Evolutionary conservation across 192 early-diverging fungal genomes (phyloP).

Genomic region (Linnemannia hyalina): DNA sequence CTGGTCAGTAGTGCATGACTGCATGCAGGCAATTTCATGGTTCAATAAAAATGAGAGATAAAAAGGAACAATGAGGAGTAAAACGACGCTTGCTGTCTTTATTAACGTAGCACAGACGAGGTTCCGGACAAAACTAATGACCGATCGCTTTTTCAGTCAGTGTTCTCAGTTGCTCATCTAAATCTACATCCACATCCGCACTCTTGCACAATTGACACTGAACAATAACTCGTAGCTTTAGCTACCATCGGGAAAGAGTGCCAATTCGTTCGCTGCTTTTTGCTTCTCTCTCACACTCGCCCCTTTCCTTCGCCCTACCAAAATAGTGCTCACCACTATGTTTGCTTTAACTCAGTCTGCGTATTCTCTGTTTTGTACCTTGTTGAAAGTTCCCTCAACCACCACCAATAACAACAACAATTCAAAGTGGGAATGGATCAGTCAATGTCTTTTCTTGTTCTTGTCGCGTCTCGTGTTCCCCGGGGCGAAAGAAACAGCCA

Average conservation of each 20-base stretch:
- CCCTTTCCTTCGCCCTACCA: not conserved
- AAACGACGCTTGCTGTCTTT: not conserved
- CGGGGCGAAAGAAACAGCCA: too few relatives aligned
- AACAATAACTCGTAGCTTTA: not conserved
- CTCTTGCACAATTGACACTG: too few relatives aligned
- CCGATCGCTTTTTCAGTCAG: too few relatives aligned
- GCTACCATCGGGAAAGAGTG: not conserved
- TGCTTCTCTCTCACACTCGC: not conserved
- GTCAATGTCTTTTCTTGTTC: too few relatives aligned
- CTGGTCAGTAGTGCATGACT: not conserved
- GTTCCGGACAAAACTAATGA: not conserved
- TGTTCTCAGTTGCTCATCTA: not conserved
- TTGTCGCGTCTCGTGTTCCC: too few relatives aligned
- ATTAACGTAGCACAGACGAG: not conserved
- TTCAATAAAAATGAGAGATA: not conserved
- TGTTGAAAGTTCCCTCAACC: too few relatives aligned
- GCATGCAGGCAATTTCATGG: too few relatives aligned
- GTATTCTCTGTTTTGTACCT: too few relatives aligned
- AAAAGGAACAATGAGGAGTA: conserved; percentile 11
- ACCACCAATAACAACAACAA: conserved; percentile 14
- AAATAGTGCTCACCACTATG: too few relatives aligned
- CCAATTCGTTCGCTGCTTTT: too few relatives aligned
- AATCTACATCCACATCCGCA: not conserved
- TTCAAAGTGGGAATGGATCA: not conserved
- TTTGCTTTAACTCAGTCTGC: too few relatives aligned